Base-by-base conservation (phyloP, 441 rosid species). In the California macrophylla region DNA sequence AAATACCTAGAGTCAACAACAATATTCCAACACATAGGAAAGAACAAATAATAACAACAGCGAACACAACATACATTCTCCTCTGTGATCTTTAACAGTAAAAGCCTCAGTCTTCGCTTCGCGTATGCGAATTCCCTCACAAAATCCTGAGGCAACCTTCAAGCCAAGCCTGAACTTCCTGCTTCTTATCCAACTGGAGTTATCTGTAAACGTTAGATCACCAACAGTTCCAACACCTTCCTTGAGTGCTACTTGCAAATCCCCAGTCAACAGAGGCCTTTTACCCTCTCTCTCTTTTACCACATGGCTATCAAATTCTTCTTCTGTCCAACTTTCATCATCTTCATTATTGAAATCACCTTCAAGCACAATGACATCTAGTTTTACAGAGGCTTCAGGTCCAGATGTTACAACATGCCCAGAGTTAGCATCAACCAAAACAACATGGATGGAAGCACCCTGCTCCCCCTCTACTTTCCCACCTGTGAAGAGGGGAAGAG, bases 381-480 rank as follows among this genome's bases (percentile, higher is more conserved):
- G 82, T 76, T 86, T 94, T 42, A 76, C 83, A 28, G 81, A 87
- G 67, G 98, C 82, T 80, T 94, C 99, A 66, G 91, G 84, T 56
- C 99, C 99, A 79, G 74, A 74, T n/a, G 92, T 86, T 42, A 90
- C 85, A 66, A 83, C 97, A 58, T 77, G 88, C 58, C 85, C 92
- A 69, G 83, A 80, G 81, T 79, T 86, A 26, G 78, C 85, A 76
- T 94, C 98, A 60, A 86, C 68, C 69, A 94, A 77, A 64, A 94
- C 88, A 21, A 84, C 77, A 80, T 94, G 99, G 73, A 94, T 87
- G 12, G 98, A 84, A 70, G 96, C 98, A 77, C 99, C 98, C 74
- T 92, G 98, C 77, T 94, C 99, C 61, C 99, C 99, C 78, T 94
- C 99, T 25, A 94, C 97, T 81, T 86, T 92, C 50, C 99, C 99